A percentile compares a stretch with the other conserved stretches of the same genome.
phyloP scores from a whole-genome alignment of 2,329 filamentous ascomycete species.

The Diaporthe batatas region DNA sequence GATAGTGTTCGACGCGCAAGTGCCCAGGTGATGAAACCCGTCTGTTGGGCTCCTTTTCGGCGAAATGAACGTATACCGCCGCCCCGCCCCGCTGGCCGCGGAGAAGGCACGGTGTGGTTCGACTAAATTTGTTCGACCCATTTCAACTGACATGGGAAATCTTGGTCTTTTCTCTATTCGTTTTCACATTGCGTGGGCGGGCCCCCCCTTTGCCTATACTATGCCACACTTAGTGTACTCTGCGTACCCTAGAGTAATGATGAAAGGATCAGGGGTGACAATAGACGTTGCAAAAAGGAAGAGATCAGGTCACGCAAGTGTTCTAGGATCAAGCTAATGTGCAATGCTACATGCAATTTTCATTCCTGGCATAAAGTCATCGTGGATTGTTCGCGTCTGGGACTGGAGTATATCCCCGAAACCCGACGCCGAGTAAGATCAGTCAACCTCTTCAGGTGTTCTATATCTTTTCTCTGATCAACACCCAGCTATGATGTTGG shows the following conservation, averaged over 20 bases:
- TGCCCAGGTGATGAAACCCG: neutral
- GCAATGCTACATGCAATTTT: conserved; percentile 3
- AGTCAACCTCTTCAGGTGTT: neutral
- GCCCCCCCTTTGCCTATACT: neutral
- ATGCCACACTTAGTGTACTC: too few species aligned
- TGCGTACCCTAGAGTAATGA: too few species aligned
- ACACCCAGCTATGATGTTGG: neutral
- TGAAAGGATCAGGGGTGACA: too few species aligned
- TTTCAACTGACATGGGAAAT: neutral
- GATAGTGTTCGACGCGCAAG: neutral
- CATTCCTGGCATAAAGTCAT: conserved; percentile 30
- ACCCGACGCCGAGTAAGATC: conserved; percentile 2
- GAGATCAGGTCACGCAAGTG: neutral
- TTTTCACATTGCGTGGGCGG: neutral
- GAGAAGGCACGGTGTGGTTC: neutral
- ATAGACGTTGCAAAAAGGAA: neutral
- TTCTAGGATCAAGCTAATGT: neutral
- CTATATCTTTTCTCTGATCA: conserved; percentile 3
- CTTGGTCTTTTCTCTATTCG: neutral
- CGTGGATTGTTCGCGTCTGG: conserved; percentile 12
- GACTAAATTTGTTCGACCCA: neutral
- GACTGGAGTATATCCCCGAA: neutral
- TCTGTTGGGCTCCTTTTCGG: neutral
- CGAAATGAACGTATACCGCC: neutral
- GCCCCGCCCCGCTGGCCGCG: neutral